Evolutionary conservation across 2,329 filamentous ascomycete species (phyloP).

Genomic region (Calonectria pauciramosa): DNA sequence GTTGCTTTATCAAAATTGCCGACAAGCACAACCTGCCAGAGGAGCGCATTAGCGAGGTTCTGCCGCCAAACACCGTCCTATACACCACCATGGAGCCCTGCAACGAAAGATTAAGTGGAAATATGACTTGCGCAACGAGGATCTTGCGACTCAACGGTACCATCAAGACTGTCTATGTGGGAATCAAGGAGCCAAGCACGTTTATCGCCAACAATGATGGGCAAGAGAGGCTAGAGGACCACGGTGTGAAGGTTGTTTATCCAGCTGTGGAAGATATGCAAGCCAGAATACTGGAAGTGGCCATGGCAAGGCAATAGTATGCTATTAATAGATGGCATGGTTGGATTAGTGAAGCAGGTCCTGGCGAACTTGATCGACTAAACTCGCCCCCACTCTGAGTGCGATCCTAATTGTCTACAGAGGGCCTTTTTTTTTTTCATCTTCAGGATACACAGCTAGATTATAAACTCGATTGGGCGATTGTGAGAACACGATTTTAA

Average conservation of each 20-base stretch:
- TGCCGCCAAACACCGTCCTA: slow-evolving; percentile 55
- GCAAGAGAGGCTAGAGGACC: slow-evolving; percentile 39
- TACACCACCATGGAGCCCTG: slow-evolving; percentile 64
- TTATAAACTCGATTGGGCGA: no score
- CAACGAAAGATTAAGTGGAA: slow-evolving; percentile 56
- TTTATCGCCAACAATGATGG: slow-evolving; percentile 53
- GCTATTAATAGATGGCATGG: no score
- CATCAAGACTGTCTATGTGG: slow-evolving; percentile 55
- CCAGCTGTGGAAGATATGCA: slow-evolving; percentile 57
- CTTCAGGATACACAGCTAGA: background rate
- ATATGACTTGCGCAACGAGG: slow-evolving; percentile 53
- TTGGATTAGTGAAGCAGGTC: no score
- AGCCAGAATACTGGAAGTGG: slow-evolving; percentile 71
- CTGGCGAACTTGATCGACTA: background rate
- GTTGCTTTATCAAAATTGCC: slow-evolving; percentile 60
- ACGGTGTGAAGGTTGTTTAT: slow-evolving; percentile 44
- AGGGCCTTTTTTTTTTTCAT: no score
- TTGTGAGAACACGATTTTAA: no score
- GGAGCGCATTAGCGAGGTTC: slow-evolving; percentile 50
- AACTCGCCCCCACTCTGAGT: background rate
- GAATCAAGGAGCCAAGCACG: slow-evolving; percentile 54
- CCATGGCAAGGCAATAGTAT: slow-evolving; percentile 74
- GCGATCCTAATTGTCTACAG: no score
- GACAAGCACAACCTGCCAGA: slow-evolving; percentile 53
- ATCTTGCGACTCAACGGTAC: slow-evolving; percentile 50